Evolutionary conservation across 306 rosid species (phyloP), one percentile per base, ranked within the genome.

Genomic region (Mimosa pudica): DNA sequence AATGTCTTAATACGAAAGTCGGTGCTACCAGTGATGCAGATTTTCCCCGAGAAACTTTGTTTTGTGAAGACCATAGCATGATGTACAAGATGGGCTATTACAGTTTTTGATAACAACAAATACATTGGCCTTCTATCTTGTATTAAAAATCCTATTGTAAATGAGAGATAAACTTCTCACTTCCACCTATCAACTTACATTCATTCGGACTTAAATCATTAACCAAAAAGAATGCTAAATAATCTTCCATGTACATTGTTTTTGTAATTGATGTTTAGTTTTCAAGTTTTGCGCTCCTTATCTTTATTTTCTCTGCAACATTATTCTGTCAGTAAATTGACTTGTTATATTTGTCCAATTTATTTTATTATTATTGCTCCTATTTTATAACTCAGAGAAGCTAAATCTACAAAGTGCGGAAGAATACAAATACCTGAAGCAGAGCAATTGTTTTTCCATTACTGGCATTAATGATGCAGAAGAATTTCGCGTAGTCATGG

Each of bases 381-480:
- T 70, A 64, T 75, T 81, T 88, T 79, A 51, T 45, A 71, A 81
- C 69, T 67, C 97, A 96, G 99, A 89, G 82, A 90, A 80, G 84
- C 84, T 96, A 79, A 96, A 90, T 80, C 89, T 96, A 82, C 89
- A 66, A 81, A 86, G 75, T 82, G 97, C 79, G 11, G 91, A 89
- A 52, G 96, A 90, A 58, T 96, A 96, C 78, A 93, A 90, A 75
- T 96, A 96, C 85, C 86, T 96, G 83, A 89, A 85, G 79, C 99
- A 93, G 87, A 96, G 98, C 85, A 85, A 77, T 82, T 96, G 97
- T 85, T 89, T 84, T 83, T 93, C 97, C 83, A 85, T 96, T 86
- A 66, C 74, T 4, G 97, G 93, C 54, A 89, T 96, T 64, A 82
- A 96, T 83, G 99, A 96, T 86, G 96, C 94, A 8, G 93, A 96